Base-by-base conservation (phyloP, 1,139 yeast species). In the Scheffersomyces insectosa region DNA sequence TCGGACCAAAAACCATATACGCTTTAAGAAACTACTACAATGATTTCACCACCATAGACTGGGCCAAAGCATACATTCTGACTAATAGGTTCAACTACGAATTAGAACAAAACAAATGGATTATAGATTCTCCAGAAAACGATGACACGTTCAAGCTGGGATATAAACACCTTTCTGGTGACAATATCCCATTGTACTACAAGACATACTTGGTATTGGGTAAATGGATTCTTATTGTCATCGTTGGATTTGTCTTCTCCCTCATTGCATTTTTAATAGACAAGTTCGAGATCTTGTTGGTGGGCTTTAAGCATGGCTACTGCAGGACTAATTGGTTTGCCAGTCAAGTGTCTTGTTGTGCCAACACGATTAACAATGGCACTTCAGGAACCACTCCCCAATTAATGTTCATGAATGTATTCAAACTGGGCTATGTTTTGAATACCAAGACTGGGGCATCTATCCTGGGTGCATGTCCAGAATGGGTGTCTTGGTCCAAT, bases 21-120 rank as follows among this genome's bases (percentile, higher is more conserved):
- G 39, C 57, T 6, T 45, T 60, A 33, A 49, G 76, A 33, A 67
- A 64, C 51, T 78, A 67, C 61, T 81, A 81, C 56, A 82, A 82
- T 56, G 85, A 82, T 57, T 82, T 80, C 59, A 81, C 87, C 20
- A 80, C 85, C n/a, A 78, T 80, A n/a, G 87, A 82, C 62, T 82
- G 86, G 86, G 75, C 80, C 3, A 69, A 72, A 35, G 84, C 82
- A 28, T 72, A 72, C 36, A 65, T 79, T 27, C 63, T 66, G 46
- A 78, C 78, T 38, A 77, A 81, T 34, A 63, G 65, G 36, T 66
- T 81, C 41, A 68, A 73, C 48, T 77, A 67, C 49, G 65, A 67
- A 36, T 53, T 81, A 35, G 38, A 52, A 35, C 51, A 55, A 53
- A 61, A 44, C 35, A 60, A 41, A 40, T 66, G 52, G 67, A 61